Evolutionary conservation across 2,329 filamentous ascomycete species (phyloP).

Genomic region (Diaporthe sp.): DNA sequence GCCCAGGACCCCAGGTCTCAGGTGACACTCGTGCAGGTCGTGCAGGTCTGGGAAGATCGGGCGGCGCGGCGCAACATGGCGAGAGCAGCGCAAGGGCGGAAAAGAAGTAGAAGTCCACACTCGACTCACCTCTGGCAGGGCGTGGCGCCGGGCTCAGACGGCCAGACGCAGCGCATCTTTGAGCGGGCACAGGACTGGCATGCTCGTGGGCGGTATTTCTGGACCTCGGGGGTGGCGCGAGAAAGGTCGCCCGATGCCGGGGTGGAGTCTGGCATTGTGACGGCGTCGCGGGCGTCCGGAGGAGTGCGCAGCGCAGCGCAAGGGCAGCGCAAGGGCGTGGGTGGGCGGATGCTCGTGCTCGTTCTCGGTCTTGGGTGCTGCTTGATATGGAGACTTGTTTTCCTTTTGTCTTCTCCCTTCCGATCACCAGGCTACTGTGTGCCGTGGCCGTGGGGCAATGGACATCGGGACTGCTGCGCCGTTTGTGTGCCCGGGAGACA

Average conservation of each 20-base stretch:
- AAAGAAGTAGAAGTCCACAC: no score
- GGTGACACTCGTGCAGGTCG: neutral
- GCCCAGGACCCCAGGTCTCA: constrained; percentile 1
- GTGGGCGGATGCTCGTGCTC: neutral
- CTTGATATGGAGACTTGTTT: neutral
- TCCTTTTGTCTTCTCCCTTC: neutral
- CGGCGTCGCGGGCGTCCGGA: constrained; percentile 8
- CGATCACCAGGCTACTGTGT: neutral
- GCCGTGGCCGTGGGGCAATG: neutral
- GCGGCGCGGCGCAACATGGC: neutral
- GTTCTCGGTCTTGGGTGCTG: neutral
- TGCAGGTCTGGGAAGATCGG: neutral
- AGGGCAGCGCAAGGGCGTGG: neutral
- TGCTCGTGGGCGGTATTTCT: constrained; percentile 36
- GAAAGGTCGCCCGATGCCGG: constrained; percentile 34
- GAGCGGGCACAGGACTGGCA: constrained; percentile 35
- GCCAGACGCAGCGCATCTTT: constrained; percentile 37
- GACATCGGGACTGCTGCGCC: constrained; percentile 2
- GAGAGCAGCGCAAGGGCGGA: neutral
- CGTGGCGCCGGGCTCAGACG: constrained; percentile 34
- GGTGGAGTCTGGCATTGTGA: constrained; percentile 34
- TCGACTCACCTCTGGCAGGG: constrained; percentile 34
- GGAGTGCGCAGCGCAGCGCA: neutral
- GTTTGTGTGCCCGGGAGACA: neutral
- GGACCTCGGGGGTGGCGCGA: constrained; percentile 35